Base-by-base conservation (phyloP, 331 rosid species). In the Quercus tomentella region DNA sequence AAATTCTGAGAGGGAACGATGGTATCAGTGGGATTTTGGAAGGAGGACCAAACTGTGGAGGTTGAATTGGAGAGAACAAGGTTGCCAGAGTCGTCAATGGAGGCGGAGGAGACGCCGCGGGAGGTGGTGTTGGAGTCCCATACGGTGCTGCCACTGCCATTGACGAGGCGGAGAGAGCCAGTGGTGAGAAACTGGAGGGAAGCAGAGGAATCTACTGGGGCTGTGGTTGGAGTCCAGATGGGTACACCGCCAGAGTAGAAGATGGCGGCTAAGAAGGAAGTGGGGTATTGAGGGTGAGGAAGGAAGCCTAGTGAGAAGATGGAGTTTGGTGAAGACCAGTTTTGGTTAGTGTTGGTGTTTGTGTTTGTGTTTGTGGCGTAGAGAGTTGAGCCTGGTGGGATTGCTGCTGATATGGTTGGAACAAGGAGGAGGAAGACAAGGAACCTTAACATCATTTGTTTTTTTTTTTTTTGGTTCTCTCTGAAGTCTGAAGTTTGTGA, bases 1-100 rank as follows among this genome's bases (percentile, higher is more conserved):
- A 94, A 86, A 74, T 89, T 94, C 92, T 89, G 97, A 31, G 72
- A 30, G 10, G 95, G 95, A 75, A 92, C 83, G 30, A 94, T 80
- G 12, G 97, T 82, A 49, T 92, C 97, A 1, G 92, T 88, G 4
- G 94, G 95, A 58, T 89, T n/a, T 15, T 85, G 88, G 75, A 94
- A 92, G 56, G 91, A 86, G 4, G 93, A 89, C 97, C 98, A 94
- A 37, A 94, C 82, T 1, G 71, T 1, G 14, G 9, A 35, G 4
- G 85, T 56, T 15, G 68, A 66, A 70, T 86, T 90, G 4, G 35
- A 72, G 41, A 92, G 89, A 2, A 77, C 67, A n/a, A 92, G 65
- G 45, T 83, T 75, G 43, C 98, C 97, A 9, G 22, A 37, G 6
- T 86, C 91, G 4, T 75, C 69, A 1, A 94, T 54, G 4, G 55